phyloP scores from a whole-genome alignment of 2,329 filamentous ascomycete species.

The Periconia sp. region DNA sequence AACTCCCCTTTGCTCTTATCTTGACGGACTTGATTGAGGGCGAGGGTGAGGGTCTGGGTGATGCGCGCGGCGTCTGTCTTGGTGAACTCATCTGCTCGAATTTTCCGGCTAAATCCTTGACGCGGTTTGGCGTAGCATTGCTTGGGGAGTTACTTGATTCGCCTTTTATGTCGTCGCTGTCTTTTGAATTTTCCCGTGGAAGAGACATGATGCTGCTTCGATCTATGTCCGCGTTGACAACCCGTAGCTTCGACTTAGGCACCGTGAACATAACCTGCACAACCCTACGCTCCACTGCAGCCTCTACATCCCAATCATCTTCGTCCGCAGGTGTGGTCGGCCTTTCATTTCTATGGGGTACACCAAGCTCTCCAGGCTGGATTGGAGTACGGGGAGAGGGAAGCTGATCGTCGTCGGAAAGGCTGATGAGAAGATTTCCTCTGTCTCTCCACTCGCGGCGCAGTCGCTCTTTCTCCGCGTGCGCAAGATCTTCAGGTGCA shows the following conservation, averaged over 20 bases:
- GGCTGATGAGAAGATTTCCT: constrained; percentile 35
- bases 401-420: constrained; percentile 31
- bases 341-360: constrained; percentile 19
- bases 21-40: constrained; percentile 34
- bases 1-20: constrained; percentile 25
- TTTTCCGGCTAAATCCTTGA: constrained; percentile 36
- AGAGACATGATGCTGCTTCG: constrained; percentile 33
- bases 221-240: constrained; percentile 71
- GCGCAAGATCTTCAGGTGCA: constrained; percentile 37
- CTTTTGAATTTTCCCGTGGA: constrained; percentile 21
- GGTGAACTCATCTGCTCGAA: constrained; percentile 35
- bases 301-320: constrained; percentile 59
- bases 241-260: constrained; percentile 80
- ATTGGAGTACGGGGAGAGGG: constrained; percentile 38
- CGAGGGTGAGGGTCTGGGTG: constrained; percentile 22
- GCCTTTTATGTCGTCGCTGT: constrained; percentile 12
- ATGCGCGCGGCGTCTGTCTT: constrained; percentile 13
- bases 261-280: constrained; percentile 85
- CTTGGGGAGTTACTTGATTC: background rate
- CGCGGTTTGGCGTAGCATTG: constrained; percentile 24
- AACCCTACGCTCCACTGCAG: constrained; percentile 52
- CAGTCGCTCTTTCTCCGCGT: constrained; percentile 37
- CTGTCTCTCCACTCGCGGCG: constrained; percentile 38
- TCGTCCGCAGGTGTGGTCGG: constrained; percentile 45
- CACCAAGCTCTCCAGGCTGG: constrained; percentile 25